phyloP scores from a whole-genome alignment of 805 yeast genomes.

The Candida krabiensis region DNA sequence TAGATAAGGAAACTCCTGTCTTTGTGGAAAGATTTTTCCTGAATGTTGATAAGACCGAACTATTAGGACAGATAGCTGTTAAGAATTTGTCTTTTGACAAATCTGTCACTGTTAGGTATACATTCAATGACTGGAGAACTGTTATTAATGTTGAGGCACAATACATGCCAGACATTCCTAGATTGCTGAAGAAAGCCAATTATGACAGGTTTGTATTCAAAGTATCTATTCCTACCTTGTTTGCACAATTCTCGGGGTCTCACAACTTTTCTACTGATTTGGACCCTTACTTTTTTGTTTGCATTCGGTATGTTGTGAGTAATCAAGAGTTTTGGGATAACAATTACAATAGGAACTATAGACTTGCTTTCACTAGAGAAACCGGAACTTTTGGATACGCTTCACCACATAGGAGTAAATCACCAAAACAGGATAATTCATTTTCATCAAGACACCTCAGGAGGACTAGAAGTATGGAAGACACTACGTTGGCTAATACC shows the following conservation, averaged over 20 bases:
- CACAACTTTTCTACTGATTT: constrained; percentile 22
- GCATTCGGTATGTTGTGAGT: constrained; percentile 54
- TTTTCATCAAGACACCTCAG: constrained; percentile 23
- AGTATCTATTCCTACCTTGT: constrained; percentile 47
- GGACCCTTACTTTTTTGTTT: constrained; percentile 38
- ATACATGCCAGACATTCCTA: constrained; percentile 57
- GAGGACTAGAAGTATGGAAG: constrained; percentile 27
- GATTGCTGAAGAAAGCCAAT: constrained; percentile 44
- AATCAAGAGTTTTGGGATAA: constrained; percentile 76
- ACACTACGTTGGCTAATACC: constrained; percentile 7
- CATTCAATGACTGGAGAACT: constrained; percentile 78
- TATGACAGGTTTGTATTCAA: constrained; percentile 75
- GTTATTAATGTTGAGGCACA: constrained; percentile 65
- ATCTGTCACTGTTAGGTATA: constrained; percentile 66
- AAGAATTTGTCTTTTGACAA: constrained; percentile 72
- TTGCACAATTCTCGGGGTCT: constrained; percentile 28
- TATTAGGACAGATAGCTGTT: constrained; percentile 78
- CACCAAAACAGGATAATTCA: constrained; percentile 5
- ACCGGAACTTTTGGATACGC: neutral
- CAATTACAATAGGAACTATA: constrained; percentile 60
- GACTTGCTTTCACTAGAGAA: constrained; percentile 36
- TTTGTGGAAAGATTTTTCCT: constrained; percentile 67
- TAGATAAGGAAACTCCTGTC: constrained; percentile 44
- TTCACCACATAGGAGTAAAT: neutral
- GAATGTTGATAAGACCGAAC: constrained; percentile 52